phyloP scores from a whole-genome alignment of 2,329 filamentous ascomycete species.

The Stenocarpella maydis region DNA sequence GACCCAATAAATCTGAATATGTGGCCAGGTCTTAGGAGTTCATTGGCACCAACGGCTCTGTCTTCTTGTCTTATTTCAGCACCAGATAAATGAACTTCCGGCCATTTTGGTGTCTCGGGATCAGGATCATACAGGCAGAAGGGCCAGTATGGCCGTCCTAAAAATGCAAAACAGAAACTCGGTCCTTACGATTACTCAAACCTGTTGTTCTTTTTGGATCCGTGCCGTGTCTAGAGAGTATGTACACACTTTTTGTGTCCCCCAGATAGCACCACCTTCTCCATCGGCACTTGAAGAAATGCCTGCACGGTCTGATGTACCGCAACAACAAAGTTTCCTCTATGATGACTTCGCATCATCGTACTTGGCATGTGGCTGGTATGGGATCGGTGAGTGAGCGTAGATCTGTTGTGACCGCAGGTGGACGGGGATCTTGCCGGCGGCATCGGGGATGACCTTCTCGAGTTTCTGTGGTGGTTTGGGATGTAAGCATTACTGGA shows the following conservation, averaged over 20 bases:
- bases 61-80: neutral
- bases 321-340: neutral
- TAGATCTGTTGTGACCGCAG: slow-evolving; percentile 72
- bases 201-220: neutral
- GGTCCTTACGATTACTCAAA: neutral
- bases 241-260: slow-evolving; percentile 13
- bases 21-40: too few species aligned
- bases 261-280: neutral
- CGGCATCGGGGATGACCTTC: slow-evolving; percentile 80
- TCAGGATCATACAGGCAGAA: neutral
- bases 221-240: slow-evolving; percentile 25
- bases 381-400: slow-evolving; percentile 53
- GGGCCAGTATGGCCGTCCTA: neutral
- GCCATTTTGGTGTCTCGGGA: neutral
- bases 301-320: neutral
- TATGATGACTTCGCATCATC: slow-evolving; percentile 30
- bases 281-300: neutral
- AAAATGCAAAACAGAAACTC: neutral
- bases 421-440: slow-evolving; percentile 77
- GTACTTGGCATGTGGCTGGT: slow-evolving; percentile 42
- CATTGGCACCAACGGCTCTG: neutral
- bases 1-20: neutral
- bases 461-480: slow-evolving; percentile 70
- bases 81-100: neutral
- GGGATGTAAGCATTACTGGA: neutral